Evolutionary conservation across 2,329 filamentous ascomycete species (phyloP).

Genomic region (Dendryphion nanum): DNA sequence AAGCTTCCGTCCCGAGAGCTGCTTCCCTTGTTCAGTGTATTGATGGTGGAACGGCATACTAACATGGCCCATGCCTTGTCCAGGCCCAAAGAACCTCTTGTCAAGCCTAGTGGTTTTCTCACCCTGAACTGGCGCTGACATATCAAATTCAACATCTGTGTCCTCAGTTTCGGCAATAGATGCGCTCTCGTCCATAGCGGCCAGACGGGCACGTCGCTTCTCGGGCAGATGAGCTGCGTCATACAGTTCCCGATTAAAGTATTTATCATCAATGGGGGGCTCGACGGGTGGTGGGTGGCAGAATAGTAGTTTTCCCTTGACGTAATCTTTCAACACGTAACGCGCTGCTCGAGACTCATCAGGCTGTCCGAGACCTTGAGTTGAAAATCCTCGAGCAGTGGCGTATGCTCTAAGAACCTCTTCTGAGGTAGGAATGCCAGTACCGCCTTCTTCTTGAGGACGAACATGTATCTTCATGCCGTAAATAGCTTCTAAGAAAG

Average conservation of each 20-base stretch:
- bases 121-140: constrained; percentile 53
- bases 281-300: constrained; percentile 80
- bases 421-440: constrained; percentile 76
- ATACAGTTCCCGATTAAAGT: constrained; percentile 90
- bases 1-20: constrained; percentile 79
- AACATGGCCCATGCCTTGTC: constrained; percentile 61
- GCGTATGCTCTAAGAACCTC: constrained; percentile 88
- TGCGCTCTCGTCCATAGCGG: constrained; percentile 42
- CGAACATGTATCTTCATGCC: constrained; percentile 84
- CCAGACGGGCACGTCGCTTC: constrained; percentile 69
- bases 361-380: constrained; percentile 82
- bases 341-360: constrained; percentile 91
- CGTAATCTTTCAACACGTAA: constrained; percentile 93
- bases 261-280: constrained; percentile 61
- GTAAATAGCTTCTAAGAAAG: constrained; percentile 89
- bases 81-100: constrained; percentile 80
- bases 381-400: constrained; percentile 83
- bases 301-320: constrained; percentile 91
- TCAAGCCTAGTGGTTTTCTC: constrained; percentile 76
- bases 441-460: constrained; percentile 87
- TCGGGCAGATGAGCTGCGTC: constrained; percentile 77
- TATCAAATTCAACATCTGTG: constrained; percentile 49
- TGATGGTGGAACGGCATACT: constrained; percentile 85
- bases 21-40: constrained; percentile 83
- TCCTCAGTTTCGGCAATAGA: constrained; percentile 40